These are phyloP conservation scores for Aquilaria sinensis DNA, from an alignment of 345 rosid species.

Conservation along the genomic window DNA sequence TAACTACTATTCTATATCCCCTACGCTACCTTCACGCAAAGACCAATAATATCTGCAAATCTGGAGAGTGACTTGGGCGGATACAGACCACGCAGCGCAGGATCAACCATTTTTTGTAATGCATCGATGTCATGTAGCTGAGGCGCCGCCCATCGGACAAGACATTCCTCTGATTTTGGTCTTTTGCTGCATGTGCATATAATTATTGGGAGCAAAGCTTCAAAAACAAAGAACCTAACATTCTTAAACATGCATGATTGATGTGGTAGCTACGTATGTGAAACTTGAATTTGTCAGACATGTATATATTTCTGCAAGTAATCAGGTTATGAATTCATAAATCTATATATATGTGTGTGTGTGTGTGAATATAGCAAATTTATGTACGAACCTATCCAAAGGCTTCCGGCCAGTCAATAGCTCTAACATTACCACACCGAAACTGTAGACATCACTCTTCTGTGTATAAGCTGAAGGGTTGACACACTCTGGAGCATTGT, in stretches of 20 bases:
- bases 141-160: constrained; percentile 84
- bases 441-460: constrained; percentile 89
- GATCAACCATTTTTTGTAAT: constrained; percentile 69
- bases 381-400: constrained; percentile 46
- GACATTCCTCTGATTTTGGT: constrained; percentile 63
- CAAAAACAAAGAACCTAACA: background rate
- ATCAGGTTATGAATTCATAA: too few relatives aligned
- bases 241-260: background rate
- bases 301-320: background rate
- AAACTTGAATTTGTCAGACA: background rate
- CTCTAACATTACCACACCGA: constrained; percentile 96
- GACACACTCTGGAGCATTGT: constrained; percentile 91
- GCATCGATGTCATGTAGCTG: constrained; percentile 66
- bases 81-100: constrained; percentile 87
- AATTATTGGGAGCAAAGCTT: background rate
- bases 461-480: constrained; percentile 62
- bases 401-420: constrained; percentile 84
- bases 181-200: constrained; percentile 31
- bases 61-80: constrained; percentile 71
- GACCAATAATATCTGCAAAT: constrained; percentile 75
- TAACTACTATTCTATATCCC: background rate
- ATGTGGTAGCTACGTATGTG: background rate
- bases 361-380: too few relatives aligned
- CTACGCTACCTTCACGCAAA: constrained; percentile 63
- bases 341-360: too few relatives aligned